phyloP scores from a whole-genome alignment of 208 protist species.

The Trypanosoma boissoni region DNA sequence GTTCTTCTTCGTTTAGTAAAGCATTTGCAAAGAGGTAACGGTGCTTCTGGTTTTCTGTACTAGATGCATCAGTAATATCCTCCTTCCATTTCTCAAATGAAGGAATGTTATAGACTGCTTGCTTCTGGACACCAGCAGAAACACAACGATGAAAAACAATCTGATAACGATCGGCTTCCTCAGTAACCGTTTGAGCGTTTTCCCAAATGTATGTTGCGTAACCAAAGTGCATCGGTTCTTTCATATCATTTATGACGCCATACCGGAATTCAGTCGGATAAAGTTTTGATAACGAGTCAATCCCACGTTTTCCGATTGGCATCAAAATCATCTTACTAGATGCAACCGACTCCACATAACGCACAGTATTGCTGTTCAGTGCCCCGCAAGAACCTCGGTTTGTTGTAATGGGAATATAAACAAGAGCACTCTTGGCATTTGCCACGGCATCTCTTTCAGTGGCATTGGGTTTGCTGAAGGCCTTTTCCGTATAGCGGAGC shows the following conservation, averaged over 20 bases:
- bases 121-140: constrained; percentile 73
- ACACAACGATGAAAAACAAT: constrained; percentile 87
- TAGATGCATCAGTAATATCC: constrained; percentile 65
- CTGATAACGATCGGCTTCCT: constrained; percentile 68
- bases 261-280: constrained; percentile 73
- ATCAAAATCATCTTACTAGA: constrained; percentile 63
- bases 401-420: constrained; percentile 87
- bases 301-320: constrained; percentile 81
- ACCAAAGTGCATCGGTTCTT: constrained; percentile 84
- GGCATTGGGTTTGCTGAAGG: constrained; percentile 67
- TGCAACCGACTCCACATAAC: constrained; percentile 50
- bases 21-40: constrained; percentile 88
- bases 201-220: constrained; percentile 85
- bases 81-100: constrained; percentile 79
- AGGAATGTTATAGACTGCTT: constrained; percentile 83
- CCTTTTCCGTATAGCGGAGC: constrained; percentile 87
- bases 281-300: constrained; percentile 83
- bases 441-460: constrained; percentile 26
- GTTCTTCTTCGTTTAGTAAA: constrained; percentile 82
- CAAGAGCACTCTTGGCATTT: constrained; percentile 36
- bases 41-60: constrained; percentile 82
- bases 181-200: constrained; percentile 48
- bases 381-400: constrained; percentile 90
- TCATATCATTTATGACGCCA: constrained; percentile 89
- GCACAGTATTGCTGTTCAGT: constrained; percentile 83